Evolutionary conservation across 805 yeast species (phyloP).

Genomic region (Ogataea pilisensis): DNA sequence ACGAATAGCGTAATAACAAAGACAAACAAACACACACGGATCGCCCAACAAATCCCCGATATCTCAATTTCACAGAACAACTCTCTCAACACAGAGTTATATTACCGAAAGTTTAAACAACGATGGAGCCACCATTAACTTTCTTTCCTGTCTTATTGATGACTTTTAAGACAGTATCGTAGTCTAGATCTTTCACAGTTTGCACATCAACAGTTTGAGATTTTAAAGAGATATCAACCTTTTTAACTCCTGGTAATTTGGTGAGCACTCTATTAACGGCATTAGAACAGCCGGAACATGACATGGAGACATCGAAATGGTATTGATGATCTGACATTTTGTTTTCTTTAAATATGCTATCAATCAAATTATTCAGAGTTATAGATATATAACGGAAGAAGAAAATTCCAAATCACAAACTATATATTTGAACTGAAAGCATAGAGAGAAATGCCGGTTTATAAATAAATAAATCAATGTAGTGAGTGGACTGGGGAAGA

Average conservation of each 20-base stretch:
- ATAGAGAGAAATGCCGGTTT: too few relatives aligned
- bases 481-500: background rate
- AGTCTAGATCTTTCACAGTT: conserved; percentile 50
- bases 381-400: background rate
- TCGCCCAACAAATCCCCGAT: too few relatives aligned
- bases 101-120: too few relatives aligned
- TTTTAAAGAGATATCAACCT: conserved; percentile 70
- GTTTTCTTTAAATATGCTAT: conserved; percentile 2
- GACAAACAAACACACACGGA: too few relatives aligned
- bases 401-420: too few relatives aligned
- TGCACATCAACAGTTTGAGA: conserved; percentile 78
- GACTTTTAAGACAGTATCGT: conserved; percentile 74
- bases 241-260: conserved; percentile 68
- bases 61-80: too few relatives aligned
- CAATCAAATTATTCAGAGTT: too few relatives aligned
- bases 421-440: too few relatives aligned
- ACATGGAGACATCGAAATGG: conserved; percentile 79
- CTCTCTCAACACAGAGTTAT: too few relatives aligned
- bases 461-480: too few relatives aligned
- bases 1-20: too few relatives aligned
- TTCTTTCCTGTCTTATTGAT: conserved; percentile 90
- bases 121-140: conserved; percentile 59
- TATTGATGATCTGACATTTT: conserved; percentile 58
- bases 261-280: conserved; percentile 78
- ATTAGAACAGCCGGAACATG: conserved; percentile 82